phyloP scores from a whole-genome alignment of 345 rosid genomes.

The Cochlearia excelsa region DNA sequence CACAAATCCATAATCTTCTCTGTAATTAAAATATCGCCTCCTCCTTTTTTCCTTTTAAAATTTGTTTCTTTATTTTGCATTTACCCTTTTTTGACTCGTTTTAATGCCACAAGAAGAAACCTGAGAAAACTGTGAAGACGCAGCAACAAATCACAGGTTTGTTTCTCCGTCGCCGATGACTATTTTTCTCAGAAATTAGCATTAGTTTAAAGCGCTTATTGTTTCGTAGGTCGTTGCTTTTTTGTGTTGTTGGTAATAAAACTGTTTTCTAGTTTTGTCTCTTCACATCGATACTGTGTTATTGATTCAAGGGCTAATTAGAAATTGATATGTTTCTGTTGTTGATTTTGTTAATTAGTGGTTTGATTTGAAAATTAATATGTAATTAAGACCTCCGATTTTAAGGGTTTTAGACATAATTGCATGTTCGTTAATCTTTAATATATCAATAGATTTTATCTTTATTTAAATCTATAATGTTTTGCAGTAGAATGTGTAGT shows the following conservation, averaged over 20 bases:
- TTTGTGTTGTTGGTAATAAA: slow-evolving; percentile 9
- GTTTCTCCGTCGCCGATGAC: background rate
- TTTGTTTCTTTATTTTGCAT: background rate
- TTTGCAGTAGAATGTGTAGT: no score
- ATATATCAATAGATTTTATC: no score
- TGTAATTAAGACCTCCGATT: slow-evolving; percentile 11
- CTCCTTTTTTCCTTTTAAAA: slow-evolving; percentile 2
- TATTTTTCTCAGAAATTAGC: slow-evolving; percentile 17
- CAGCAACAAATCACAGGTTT: slow-evolving; percentile 25
- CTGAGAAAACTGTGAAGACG: slow-evolving; percentile 29
- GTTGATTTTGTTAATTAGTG: background rate
- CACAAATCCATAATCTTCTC: no score
- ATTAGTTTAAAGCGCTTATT: background rate
- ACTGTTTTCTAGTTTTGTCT: background rate
- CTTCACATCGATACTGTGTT: slow-evolving; percentile 4
- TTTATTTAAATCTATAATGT: no score
- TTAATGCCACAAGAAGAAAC: slow-evolving; percentile 26
- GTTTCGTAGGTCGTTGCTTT: background rate
- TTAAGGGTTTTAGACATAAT: slow-evolving; percentile 19
- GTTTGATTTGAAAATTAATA: slow-evolving; percentile 16
- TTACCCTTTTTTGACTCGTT: slow-evolving; percentile 19
- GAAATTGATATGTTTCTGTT: background rate
- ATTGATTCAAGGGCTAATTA: slow-evolving; percentile 19
- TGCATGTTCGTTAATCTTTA: slow-evolving; percentile 24
- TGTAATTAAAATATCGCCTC: background rate